Evolutionary conservation across 1,284 basidiomycete genomes (phyloP).

Genomic region (Takashimella koratensis): DNA sequence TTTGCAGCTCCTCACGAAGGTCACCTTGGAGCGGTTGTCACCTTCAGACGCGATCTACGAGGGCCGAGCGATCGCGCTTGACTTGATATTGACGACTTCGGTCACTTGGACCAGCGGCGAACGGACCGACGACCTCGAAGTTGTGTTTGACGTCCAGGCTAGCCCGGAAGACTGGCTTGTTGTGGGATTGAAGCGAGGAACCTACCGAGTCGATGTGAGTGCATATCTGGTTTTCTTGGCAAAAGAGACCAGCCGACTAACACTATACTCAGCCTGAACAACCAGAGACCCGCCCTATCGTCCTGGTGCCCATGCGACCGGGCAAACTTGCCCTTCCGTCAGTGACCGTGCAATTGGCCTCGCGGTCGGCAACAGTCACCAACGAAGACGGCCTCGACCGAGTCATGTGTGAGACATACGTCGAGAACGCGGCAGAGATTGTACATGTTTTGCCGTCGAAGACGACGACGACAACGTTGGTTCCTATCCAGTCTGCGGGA

Average conservation of each 20-base stretch:
- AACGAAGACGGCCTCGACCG: conserved; percentile 8
- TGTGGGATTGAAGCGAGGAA: conserved; percentile 40
- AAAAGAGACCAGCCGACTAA: no score
- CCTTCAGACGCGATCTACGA: conserved; percentile 29
- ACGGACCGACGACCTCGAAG: conserved; percentile 1
- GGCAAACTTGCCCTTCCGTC: conserved; percentile 36
- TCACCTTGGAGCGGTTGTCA: conserved; percentile 18
- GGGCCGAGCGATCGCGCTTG: conserved; percentile 36
- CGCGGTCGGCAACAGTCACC: neutral
- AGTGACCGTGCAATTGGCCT: conserved; percentile 26
- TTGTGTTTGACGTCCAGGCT: conserved; percentile 37
- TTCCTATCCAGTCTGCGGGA: conserved; percentile 19
- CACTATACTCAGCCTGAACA: conserved; percentile 17
- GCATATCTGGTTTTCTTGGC: no score
- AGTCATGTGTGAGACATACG: conserved; percentile 43
- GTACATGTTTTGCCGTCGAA: conserved; percentile 41
- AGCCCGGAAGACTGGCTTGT: conserved; percentile 42
- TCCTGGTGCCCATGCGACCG: conserved; percentile 39
- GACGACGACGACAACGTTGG: conserved; percentile 32
- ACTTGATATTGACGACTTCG: conserved; percentile 22
- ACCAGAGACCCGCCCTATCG: conserved; percentile 21
- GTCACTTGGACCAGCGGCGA: conserved; percentile 31
- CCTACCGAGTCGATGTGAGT: conserved; percentile 28
- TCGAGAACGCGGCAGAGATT: conserved; percentile 42
- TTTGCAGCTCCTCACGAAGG: conserved; percentile 27